phyloP scores from a whole-genome alignment of 805 yeast species.

The Wickerhamomyces chambardii region DNA sequence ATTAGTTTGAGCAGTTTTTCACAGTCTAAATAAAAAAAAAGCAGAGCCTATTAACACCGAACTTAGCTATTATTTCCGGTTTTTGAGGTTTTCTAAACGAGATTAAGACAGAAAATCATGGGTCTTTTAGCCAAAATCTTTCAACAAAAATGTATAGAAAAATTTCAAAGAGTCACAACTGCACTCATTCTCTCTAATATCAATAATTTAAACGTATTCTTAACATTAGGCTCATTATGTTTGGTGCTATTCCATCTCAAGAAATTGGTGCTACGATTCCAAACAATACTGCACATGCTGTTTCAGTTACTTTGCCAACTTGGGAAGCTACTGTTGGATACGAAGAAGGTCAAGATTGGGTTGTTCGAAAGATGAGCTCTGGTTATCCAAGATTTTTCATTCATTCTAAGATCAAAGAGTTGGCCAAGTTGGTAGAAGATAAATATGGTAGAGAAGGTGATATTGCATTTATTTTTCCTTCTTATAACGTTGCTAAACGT shows the following conservation, averaged over 20 bases:
- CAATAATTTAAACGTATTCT: too few relatives aligned
- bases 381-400: constrained; percentile 88
- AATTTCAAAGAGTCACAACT: too few relatives aligned
- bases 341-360: constrained; percentile 84
- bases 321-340: constrained; percentile 93
- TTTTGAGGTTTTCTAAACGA: too few relatives aligned
- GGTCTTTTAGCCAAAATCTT: too few relatives aligned
- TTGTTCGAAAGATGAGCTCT: constrained; percentile 63
- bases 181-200: too few relatives aligned
- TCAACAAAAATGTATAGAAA: too few relatives aligned
- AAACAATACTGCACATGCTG: constrained; percentile 84
- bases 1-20: too few relatives aligned
- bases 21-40: too few relatives aligned
- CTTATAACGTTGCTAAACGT: constrained; percentile 70
- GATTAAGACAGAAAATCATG: too few relatives aligned
- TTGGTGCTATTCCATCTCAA: constrained; percentile 11
- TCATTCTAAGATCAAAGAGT: constrained; percentile 51
- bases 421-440: constrained; percentile 42
- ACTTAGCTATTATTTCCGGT: too few relatives aligned
- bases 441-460: constrained; percentile 81
- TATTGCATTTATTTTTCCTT: constrained; percentile 65
- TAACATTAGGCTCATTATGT: too few relatives aligned
- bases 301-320: constrained; percentile 89
- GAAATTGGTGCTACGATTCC: constrained; percentile 81
- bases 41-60: too few relatives aligned